Conservation (phyloP, 495 filamentous ascomycete genomes). For the Glarea lozoyensis region DNA sequence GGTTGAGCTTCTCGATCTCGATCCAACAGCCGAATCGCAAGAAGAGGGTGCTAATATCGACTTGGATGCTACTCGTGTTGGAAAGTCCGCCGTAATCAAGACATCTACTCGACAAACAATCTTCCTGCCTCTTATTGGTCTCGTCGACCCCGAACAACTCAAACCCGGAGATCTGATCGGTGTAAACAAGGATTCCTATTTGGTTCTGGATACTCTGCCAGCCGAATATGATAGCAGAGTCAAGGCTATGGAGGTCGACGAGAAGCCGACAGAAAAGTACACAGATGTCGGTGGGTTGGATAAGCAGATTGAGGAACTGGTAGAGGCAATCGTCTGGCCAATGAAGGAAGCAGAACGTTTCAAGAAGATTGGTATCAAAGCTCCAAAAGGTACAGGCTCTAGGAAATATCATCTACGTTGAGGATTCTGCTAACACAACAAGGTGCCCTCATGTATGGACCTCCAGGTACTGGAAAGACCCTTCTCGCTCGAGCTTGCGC, state of each 20-base stretch:
- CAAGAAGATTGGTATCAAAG: slow-evolving; percentile 99
- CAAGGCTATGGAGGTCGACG: slow-evolving; percentile 99
- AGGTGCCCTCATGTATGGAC: slow-evolving; percentile 98
- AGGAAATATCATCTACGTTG: background rate
- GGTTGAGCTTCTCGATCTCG: slow-evolving; percentile 91
- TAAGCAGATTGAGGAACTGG: slow-evolving; percentile 98
- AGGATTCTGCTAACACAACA: background rate
- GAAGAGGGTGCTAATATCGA: slow-evolving; percentile 99
- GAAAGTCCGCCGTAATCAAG: slow-evolving; percentile 99
- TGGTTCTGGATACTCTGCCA: slow-evolving; percentile 94
- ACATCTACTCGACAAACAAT: slow-evolving; percentile 99
- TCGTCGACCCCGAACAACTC: slow-evolving; percentile 88
- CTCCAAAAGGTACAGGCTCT: slow-evolving; percentile 76
- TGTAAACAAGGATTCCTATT: slow-evolving; percentile 98
- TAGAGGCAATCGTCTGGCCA: slow-evolving; percentile 98
- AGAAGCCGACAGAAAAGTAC: slow-evolving; percentile 99
- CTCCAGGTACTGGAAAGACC: slow-evolving; percentile 88
- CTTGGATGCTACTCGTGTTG: slow-evolving; percentile 90
- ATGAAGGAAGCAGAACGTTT: slow-evolving; percentile 99
- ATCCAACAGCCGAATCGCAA: slow-evolving; percentile 88
- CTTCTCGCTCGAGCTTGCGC: slow-evolving; percentile 95
- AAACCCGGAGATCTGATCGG: slow-evolving; percentile 95
- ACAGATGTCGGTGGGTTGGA: slow-evolving; percentile 94
- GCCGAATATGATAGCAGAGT: slow-evolving; percentile 99
- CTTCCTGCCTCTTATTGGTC: slow-evolving; percentile 94